Percentiles rank a stretch among this genome's conserved stretches.
Conservation (phyloP, 768 basidiomycete species). For the Mycena filopes region DNA sequence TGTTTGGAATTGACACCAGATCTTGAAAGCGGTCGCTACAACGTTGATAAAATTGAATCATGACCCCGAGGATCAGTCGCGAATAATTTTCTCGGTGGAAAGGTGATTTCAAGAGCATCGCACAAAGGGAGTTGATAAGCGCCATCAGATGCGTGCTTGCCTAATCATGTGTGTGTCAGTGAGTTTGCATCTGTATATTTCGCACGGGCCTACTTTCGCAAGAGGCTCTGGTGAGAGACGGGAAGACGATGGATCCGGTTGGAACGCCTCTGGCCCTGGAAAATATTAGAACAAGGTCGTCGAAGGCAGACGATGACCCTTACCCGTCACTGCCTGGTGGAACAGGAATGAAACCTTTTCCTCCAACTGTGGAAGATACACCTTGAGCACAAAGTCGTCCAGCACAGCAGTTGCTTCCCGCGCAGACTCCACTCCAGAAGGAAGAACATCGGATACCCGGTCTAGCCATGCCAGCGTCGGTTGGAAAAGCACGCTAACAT, state of each 20-base stretch:
- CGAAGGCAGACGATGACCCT: constrained; percentile 27
- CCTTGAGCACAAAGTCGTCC: constrained; percentile 92
- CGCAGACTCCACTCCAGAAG: constrained; percentile 74
- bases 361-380: constrained; percentile 94
- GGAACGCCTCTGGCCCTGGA: constrained; percentile 80
- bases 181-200: neutral
- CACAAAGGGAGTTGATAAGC: constrained; percentile 89
- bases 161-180: constrained; percentile 51
- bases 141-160: constrained; percentile 88
- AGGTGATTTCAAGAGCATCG: constrained; percentile 90
- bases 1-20: constrained; percentile 59
- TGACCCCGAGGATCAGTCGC: constrained; percentile 90
- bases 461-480: constrained; percentile 90
- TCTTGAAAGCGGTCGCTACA: constrained; percentile 90
- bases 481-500: constrained; percentile 93
- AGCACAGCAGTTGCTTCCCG: constrained; percentile 77
- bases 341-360: constrained; percentile 92
- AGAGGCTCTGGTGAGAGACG: constrained; percentile 78
- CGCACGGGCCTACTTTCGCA: constrained; percentile 65
- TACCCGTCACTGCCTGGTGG: constrained; percentile 85
- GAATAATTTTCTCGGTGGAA: constrained; percentile 97
- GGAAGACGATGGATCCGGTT: constrained; percentile 77
- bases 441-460: constrained; percentile 75
- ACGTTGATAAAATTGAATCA: constrained; percentile 95
- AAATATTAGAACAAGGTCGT: constrained; percentile 46